Evolutionary conservation across 140 eudicot species (phyloP).

Genomic region (Flaveria floridana): DNA sequence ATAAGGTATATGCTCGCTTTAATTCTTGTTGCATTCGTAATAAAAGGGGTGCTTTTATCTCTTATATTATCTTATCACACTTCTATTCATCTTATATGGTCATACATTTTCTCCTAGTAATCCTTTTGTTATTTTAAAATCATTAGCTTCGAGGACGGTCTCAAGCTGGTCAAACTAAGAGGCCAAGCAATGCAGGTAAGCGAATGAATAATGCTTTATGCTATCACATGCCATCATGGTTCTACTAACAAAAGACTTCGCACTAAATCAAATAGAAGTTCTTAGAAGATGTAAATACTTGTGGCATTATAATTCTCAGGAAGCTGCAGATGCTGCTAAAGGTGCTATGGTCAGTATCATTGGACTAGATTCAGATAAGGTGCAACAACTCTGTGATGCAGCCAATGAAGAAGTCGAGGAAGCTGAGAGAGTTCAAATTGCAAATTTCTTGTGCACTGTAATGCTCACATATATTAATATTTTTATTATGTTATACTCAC

Average conservation of each 20-base stretch:
- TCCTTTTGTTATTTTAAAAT: not conserved
- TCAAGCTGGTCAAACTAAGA: slow-evolving; percentile 86
- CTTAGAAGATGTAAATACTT: not conserved
- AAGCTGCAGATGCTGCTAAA: slow-evolving; percentile 93
- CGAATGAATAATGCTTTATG: slow-evolving; percentile 6
- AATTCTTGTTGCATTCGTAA: not conserved
- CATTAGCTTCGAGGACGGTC: slow-evolving; percentile 90
- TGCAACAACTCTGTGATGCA: slow-evolving; percentile 83
- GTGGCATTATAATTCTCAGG: slow-evolving; percentile 39
- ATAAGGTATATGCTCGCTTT: not conserved
- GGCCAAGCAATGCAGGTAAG: slow-evolving; percentile 98
- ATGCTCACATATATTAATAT: slow-evolving; percentile 26
- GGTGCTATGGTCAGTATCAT: slow-evolving; percentile 96
- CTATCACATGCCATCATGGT: not conserved
- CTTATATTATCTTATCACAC: not conserved
- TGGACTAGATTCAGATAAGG: slow-evolving; percentile 87
- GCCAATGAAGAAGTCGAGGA: slow-evolving; percentile 93
- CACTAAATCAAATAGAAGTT: not conserved
- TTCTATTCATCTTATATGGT: not conserved
- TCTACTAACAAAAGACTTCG: not conserved
- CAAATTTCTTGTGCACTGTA: slow-evolving; percentile 90
- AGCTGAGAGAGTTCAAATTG: slow-evolving; percentile 77
- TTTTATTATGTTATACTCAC: not conserved
- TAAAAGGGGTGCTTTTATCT: not conserved
- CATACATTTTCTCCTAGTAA: slow-evolving; percentile 16